phyloP scores from a whole-genome alignment of 805 yeast genomes.

The Lipomyces japonicus region DNA sequence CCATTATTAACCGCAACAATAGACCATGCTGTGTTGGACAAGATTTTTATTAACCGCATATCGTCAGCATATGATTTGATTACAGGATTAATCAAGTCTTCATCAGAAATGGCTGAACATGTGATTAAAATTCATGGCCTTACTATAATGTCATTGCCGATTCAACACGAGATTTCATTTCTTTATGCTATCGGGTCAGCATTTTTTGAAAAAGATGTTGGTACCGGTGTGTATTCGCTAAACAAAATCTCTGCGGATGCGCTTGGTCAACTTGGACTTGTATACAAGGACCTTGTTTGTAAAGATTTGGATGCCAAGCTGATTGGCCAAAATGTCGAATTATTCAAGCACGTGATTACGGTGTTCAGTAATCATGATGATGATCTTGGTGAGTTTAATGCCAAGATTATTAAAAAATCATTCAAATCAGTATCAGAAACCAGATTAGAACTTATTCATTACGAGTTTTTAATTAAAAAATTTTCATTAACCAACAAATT shows the following conservation, averaged over 20 bases:
- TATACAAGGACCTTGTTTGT: neutral
- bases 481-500: neutral
- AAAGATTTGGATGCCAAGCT: no score
- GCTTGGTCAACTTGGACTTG: no score
- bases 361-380: constrained; percentile 6
- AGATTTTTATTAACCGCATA: no score
- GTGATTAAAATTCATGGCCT: neutral
- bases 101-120: no score
- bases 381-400: neutral
- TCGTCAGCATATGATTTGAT: no score
- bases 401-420: neutral
- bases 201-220: neutral
- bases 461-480: neutral
- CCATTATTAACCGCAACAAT: no score
- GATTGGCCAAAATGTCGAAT: neutral
- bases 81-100: no score
- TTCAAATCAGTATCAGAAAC: neutral
- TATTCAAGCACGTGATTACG: constrained; percentile 28
- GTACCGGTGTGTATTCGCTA: neutral
- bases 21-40: no score
- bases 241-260: neutral
- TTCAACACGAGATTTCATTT: neutral
- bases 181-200: neutral
- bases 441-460: neutral
- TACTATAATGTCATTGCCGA: neutral